Evolutionary conservation across 2,329 filamentous ascomycete species (phyloP).

Genomic region (Claviceps quebecensis): DNA sequence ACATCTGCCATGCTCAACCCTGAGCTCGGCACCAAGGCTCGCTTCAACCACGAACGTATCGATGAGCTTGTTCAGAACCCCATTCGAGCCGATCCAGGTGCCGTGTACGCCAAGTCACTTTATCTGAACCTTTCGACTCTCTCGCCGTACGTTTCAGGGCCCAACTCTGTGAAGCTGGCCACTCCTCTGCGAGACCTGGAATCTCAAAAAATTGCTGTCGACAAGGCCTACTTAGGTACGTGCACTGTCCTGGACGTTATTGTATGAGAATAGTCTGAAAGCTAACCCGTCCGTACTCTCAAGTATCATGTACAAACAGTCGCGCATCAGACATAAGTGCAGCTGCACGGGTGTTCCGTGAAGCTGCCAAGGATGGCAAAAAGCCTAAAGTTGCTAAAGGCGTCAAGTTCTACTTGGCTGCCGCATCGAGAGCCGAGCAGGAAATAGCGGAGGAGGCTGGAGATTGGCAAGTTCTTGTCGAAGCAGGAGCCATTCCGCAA

Average conservation of each 20-base stretch:
- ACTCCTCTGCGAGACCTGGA: not conserved
- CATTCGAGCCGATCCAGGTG: constrained; percentile 58
- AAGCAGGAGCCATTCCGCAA: constrained; percentile 18
- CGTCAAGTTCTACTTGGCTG: constrained; percentile 78
- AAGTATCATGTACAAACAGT: constrained; percentile 1
- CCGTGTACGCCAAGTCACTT: constrained; percentile 69
- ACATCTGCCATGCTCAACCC: constrained; percentile 42
- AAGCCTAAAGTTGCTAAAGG: constrained; percentile 57
- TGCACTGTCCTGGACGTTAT: not conserved
- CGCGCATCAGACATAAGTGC: not conserved
- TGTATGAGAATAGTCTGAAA: not conserved
- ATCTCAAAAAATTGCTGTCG: not conserved
- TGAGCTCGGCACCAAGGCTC: constrained; percentile 31
- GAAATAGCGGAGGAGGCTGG: constrained; percentile 59
- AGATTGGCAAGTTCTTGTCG: constrained; percentile 60
- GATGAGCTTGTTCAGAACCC: constrained; percentile 58
- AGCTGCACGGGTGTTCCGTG: not conserved
- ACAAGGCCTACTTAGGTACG: not conserved
- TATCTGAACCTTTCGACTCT: constrained; percentile 73
- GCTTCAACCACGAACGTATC: constrained; percentile 59
- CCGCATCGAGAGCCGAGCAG: constrained; percentile 68
- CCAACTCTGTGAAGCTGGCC: constrained; percentile 59
- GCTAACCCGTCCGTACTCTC: not conserved
- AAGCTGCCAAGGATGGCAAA: constrained; percentile 36
- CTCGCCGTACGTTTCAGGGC: constrained; percentile 71